Evolutionary conservation across 1,139 yeast genomes (phyloP).

Genomic region (Zhuliangozyma blackwelliae): DNA sequence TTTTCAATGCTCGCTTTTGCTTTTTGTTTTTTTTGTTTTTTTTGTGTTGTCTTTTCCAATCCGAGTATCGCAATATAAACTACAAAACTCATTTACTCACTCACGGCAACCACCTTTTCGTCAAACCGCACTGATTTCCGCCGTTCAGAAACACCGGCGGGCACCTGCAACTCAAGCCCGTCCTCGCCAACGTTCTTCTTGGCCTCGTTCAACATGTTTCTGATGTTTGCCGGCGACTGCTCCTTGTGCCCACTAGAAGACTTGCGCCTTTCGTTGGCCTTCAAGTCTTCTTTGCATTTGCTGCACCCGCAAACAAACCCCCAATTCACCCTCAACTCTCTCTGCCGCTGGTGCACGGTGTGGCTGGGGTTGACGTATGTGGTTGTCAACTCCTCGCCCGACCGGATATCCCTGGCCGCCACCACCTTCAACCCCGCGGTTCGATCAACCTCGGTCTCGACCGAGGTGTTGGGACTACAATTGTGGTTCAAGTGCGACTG

Average conservation of each 20-base stretch:
- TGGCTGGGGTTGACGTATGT: slow-evolving; percentile 69
- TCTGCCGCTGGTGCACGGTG: slow-evolving; percentile 59
- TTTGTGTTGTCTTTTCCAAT: slow-evolving; percentile 1
- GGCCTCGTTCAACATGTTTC: slow-evolving; percentile 40
- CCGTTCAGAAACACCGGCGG: slow-evolving; percentile 39
- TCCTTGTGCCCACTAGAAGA: slow-evolving; percentile 21
- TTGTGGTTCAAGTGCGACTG: slow-evolving; percentile 75
- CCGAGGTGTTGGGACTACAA: slow-evolving; percentile 69
- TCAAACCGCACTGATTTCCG: slow-evolving; percentile 74
- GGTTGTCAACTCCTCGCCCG: slow-evolving; percentile 67
- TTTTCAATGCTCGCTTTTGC: not conserved
- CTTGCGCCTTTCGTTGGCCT: slow-evolving; percentile 34
- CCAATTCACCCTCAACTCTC: slow-evolving; percentile 73
- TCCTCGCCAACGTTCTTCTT: slow-evolving; percentile 32
- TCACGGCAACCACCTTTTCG: slow-evolving; percentile 45
- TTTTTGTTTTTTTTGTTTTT: not conserved
- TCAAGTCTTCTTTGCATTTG: slow-evolving; percentile 59
- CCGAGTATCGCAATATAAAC: not conserved
- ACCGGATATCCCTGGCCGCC: slow-evolving; percentile 55
- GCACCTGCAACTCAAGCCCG: slow-evolving; percentile 48
- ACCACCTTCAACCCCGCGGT: slow-evolving; percentile 54
- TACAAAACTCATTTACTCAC: slow-evolving; percentile 7
- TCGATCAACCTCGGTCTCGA: slow-evolving; percentile 42
- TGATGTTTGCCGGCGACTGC: slow-evolving; percentile 32
- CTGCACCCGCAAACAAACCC: slow-evolving; percentile 73